Conservation (phyloP, 768 basidiomycete species). For the Lactarius sanguifluus region DNA sequence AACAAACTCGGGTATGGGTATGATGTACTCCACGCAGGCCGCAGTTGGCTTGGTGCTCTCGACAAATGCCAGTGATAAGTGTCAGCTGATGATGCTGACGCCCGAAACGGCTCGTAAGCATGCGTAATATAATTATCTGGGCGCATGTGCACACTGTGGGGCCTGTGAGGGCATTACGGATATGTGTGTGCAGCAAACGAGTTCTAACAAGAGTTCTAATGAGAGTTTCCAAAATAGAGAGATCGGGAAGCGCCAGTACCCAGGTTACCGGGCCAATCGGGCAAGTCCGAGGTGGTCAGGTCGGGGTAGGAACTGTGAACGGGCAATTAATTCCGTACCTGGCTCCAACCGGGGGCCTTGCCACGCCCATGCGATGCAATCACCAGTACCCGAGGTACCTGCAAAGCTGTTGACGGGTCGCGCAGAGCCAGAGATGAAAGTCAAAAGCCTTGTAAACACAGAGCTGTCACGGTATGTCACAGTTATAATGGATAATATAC, state of each 20-base stretch:
- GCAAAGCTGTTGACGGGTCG: not conserved
- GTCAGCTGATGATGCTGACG: slow-evolving; percentile 22
- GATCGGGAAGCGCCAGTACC: slow-evolving; percentile 5
- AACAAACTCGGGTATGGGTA: slow-evolving; percentile 5
- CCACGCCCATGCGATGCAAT: slow-evolving; percentile 8
- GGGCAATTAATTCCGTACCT: not conserved
- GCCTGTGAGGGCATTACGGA: slow-evolving; percentile 12
- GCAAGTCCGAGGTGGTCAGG: slow-evolving; percentile 3
- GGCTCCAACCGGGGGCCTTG: not conserved
- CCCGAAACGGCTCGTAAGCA: slow-evolving; percentile 7
- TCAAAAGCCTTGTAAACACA: not conserved
- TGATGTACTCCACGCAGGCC: slow-evolving; percentile 13
- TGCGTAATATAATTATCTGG: slow-evolving; percentile 3
- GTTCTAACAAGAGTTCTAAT: slow-evolving; percentile 5
- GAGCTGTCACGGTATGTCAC: slow-evolving; percentile 21
- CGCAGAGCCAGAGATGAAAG: slow-evolving; percentile 5
- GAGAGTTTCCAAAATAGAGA: slow-evolving; percentile 21
- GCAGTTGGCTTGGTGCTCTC: slow-evolving; percentile 1
- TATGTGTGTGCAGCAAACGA: slow-evolving; percentile 12
- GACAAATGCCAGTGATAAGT: slow-evolving; percentile 4
- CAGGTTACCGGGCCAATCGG: slow-evolving; percentile 1
- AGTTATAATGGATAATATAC: not conserved
- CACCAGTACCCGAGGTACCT: slow-evolving; percentile 6
- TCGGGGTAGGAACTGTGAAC: not conserved
- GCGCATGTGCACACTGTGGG: slow-evolving; percentile 14